Base-by-base conservation (phyloP, 345 rosid genomes). In the Anacardium occidentale region DNA sequence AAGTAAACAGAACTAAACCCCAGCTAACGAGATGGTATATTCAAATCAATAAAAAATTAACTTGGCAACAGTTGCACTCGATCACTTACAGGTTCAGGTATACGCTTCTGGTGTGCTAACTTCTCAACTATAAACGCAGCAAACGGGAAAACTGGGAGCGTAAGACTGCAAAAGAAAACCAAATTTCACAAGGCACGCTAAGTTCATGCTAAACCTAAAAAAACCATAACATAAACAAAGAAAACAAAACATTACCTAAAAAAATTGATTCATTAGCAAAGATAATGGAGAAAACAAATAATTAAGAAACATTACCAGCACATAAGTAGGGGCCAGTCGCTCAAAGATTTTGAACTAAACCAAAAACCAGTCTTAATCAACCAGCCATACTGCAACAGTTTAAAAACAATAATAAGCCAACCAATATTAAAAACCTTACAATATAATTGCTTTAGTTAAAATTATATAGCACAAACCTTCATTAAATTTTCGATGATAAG, bases 301-400 rank as follows among this genome's bases (percentile, higher is more conserved):
- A 13, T 17, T 37, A 29, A 44, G n/a, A 60, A 70, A 68, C 32
- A 62, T 62, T 90, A 95, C 99, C 99, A 92, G 85, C 98, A 91
- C 99, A 95, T 95, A 75, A 93, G 73, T 45, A 95, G 91, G 0
- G 99, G 99, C 99, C 99, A 95, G 74, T 95, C 99, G 76, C 96
- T 86, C 77, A 95, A 78, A 2, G 96, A 89, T 55, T 74, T 85
- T 5, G 99, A 90, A 74, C 93, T 91, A 82, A 92, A 95, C 99
- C 99, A 93, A 83, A 93, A 95, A 20, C 89, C 99, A 3, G 93
- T 67, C 67, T 72, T 85, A 70, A 95, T 95, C 78, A 95, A 80
- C 99, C 92, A 95, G 63, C 99, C 99, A 67, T 93, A 95, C 98
- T 95, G 93, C 85, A 83, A 56, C 62, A 71, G 68, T 44, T 42